Evolutionary conservation across 2,329 filamentous ascomycete species (phyloP).

Genomic region (Colletotrichum paranaense): DNA sequence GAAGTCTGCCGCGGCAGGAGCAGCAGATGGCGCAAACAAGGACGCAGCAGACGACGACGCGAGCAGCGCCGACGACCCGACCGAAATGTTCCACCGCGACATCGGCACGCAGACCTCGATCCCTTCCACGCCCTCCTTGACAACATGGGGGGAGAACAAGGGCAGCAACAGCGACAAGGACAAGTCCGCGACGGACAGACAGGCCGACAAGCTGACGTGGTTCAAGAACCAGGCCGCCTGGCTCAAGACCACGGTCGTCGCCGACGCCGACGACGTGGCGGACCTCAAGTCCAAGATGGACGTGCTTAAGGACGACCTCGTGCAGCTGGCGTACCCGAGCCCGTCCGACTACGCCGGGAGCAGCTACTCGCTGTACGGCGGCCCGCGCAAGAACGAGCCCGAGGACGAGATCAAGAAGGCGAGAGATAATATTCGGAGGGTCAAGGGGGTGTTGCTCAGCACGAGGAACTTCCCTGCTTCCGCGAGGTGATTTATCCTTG

Average conservation of each 20-base stretch:
- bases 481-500: constrained; percentile 39
- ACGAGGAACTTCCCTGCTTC: constrained; percentile 77
- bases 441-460: constrained; percentile 83
- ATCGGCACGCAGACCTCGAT: constrained; percentile 80
- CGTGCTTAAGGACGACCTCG: constrained; percentile 73
- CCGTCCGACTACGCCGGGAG: constrained; percentile 50
- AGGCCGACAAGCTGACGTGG: constrained; percentile 54
- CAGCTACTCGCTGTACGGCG: constrained; percentile 55
- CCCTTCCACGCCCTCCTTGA: constrained; percentile 33
- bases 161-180: constrained; percentile 6
- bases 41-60: constrained; percentile 27
- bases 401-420: constrained; percentile 79
- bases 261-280: constrained; percentile 60
- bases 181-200: constrained; percentile 41
- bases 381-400: constrained; percentile 60
- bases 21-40: constrained; percentile 23
- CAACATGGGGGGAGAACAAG: neutral
- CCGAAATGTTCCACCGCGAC: constrained; percentile 85
- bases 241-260: constrained; percentile 55
- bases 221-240: constrained; percentile 56
- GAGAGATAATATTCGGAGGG: constrained; percentile 79
- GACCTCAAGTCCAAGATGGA: constrained; percentile 65
- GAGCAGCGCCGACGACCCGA: constrained; percentile 68
- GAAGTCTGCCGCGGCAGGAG: constrained; percentile 28
- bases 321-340: constrained; percentile 64